Base-by-base conservation (phyloP, 352 stramenopile species). In the Globisporangium uncinulatum region DNA sequence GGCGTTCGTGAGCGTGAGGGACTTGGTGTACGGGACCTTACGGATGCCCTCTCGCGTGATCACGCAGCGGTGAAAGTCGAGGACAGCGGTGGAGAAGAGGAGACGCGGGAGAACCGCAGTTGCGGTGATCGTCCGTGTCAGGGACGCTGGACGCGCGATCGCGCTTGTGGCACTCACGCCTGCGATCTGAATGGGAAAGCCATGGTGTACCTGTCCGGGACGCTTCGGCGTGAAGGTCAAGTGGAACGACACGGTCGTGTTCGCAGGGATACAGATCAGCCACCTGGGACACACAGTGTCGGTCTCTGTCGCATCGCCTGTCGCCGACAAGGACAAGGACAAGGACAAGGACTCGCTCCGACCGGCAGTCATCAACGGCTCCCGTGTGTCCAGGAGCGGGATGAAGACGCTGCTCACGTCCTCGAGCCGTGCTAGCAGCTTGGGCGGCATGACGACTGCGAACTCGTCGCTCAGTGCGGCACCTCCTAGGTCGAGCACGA, bases 61-160 rank as follows among this genome's bases (percentile, higher is more conserved):
- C 14, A 97, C 78, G n/a, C 83, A 87, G 1, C 79, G 74, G 11
- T 84, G 71, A 60, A 98, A 98, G 47, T 96, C 68, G 45, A 97
- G 62, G 3, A 67, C 67, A 0, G 86, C 83, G 8, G 62, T 71
- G 0, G 80, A 85, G 48, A 97, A 92, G 0, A 88, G 53, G 0
- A 97, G 61, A 0, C 77, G 67, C 0, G 91, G 91, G 5, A 49
- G 57, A 1, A 96, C 63, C 0, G 78, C 83, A 10, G 56, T 67
- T 0, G 79, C 91, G 10, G 64, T 37, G 1, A 98, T 57, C 21
- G 58, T 68, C 4, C 79, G 66, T 11, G 60, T 76, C 7, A 90
- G 68, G 0, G 67, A 58, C 14, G 69, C 51, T 0, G 73, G 70
- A 1, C 56, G 19, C 10, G 55, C 67, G 7, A 70, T 51, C 2